phyloP scores from a whole-genome alignment of 2,329 filamentous ascomycete genomes.

The Alternaria solani region DNA sequence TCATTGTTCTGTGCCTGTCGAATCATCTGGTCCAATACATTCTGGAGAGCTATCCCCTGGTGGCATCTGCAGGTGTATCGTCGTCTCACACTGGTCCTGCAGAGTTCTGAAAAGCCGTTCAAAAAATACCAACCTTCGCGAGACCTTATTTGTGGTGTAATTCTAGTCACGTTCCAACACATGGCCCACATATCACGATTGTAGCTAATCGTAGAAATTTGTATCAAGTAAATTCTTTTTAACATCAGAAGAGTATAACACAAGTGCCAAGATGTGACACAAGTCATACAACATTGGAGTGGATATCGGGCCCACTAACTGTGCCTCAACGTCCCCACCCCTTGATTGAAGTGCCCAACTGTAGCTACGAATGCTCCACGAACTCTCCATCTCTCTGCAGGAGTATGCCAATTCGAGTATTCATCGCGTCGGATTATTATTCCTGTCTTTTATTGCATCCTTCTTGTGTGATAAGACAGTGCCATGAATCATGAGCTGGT shows the following conservation, averaged over 20 bases:
- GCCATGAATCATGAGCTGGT: neutral
- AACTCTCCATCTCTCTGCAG: neutral
- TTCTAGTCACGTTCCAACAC: too few relatives aligned
- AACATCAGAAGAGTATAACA: too few relatives aligned
- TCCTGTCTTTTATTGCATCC: neutral
- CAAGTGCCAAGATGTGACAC: too few relatives aligned
- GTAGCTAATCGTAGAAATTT: too few relatives aligned
- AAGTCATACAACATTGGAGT: too few relatives aligned
- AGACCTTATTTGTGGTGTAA: neutral
- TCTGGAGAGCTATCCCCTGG: neutral
- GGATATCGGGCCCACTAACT: too few relatives aligned
- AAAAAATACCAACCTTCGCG: neutral
- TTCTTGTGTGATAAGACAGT: neutral
- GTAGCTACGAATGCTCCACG: neutral
- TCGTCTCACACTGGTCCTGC: neutral
- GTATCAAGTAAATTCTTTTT: too few relatives aligned
- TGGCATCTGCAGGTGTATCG: neutral
- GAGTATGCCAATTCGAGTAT: neutral
- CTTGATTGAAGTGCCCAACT: neutral
- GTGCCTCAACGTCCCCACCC: too few relatives aligned
- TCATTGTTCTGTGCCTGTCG: neutral
- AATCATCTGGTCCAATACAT: neutral
- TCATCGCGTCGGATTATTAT: neutral
- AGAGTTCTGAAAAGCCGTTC: neutral
- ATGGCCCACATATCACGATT: too few relatives aligned